Base-by-base conservation (phyloP, 164 flowering plant species). In the Vitis rotundifolia region DNA sequence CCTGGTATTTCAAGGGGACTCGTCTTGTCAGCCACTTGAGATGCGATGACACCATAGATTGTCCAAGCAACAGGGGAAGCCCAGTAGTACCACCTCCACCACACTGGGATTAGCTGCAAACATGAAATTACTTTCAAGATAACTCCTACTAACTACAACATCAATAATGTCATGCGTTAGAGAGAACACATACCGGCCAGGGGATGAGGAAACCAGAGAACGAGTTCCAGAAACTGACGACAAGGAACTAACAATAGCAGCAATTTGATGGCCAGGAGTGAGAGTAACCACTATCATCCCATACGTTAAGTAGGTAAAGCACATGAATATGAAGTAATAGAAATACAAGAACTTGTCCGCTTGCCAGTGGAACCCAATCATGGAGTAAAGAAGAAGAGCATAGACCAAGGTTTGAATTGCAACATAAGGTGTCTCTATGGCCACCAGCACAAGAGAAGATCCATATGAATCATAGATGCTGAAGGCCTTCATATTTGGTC, bases 281-380 rank as follows among this genome's bases (percentile, higher is more conserved):
- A 83, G 77, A 0, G 86, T 86, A 26, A 82, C 84, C 49, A 76
- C 72, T 87, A 86, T 82, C 87, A 84, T 84, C 18, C 87, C 87
- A 14, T 86, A 84, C 47, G 79, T n/a, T 13, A 83, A 80, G 74
- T 84, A 82, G 65, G 75, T 61, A 16, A 78, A 80, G 74, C 80
- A 71, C 83, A 80, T 84, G 67, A 75, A 84, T 12, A 84, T 81
- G 69, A 75, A 84, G 75, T 72, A 84, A 75, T 75, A 78, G 76
- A 82, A 84, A 75, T 69, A 80, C 0, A 84, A 71, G 73, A 80
- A 82, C 78, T 76, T 86, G 70, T 57, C 75, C 3, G 74, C 73
- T 11, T 57, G 11, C 85, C 85, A 82, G 4, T 76, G 69, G 58
- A 82, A 84, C 10, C 81, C 82, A 37, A 37, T 37, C 44, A 37